Conservation (phyloP, 176 grass and related monocot species). For the bread wheat (Triticum aestivum) region DNA sequence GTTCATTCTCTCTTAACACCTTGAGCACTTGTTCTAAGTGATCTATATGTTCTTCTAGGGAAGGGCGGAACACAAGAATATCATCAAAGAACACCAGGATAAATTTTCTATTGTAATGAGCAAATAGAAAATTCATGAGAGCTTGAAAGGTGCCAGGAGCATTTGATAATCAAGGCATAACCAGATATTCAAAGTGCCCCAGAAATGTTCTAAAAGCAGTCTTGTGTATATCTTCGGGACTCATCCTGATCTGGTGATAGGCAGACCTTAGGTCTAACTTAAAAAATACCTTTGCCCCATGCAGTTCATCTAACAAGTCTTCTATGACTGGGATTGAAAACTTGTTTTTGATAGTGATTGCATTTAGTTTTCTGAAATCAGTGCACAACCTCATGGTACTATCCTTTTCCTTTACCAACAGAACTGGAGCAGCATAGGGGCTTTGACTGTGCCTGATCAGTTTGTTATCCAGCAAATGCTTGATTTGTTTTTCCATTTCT, state of each 20-base stretch:
- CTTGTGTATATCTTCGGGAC: not conserved
- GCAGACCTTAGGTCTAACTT: not conserved
- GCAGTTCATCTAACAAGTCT: not conserved
- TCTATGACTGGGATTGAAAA: too few species aligned
- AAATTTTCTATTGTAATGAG: not conserved
- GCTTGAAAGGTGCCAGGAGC: not conserved
- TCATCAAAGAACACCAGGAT: not conserved
- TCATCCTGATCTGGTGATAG: not conserved
- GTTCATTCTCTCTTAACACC: not conserved
- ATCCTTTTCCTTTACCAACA: too few species aligned
- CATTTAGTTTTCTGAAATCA: too few species aligned
- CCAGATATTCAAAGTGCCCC: not conserved
- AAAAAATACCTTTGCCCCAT: not conserved
- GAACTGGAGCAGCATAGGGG: too few species aligned
- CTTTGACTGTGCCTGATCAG: too few species aligned
- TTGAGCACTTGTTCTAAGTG: not conserved
- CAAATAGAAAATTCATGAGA: not conserved
- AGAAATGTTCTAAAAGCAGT: not conserved
- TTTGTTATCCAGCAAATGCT: too few species aligned
- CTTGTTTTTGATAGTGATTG: too few species aligned
- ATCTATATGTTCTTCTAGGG: not conserved
- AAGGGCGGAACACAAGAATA: not conserved
- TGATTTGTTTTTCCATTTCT: too few species aligned
- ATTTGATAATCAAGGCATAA: not conserved
- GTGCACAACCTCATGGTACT: too few species aligned